These are phyloP conservation scores for Trypanosoma rangeli DNA, from an alignment of 208 protist genomes.

Conservation along the genomic window DNA sequence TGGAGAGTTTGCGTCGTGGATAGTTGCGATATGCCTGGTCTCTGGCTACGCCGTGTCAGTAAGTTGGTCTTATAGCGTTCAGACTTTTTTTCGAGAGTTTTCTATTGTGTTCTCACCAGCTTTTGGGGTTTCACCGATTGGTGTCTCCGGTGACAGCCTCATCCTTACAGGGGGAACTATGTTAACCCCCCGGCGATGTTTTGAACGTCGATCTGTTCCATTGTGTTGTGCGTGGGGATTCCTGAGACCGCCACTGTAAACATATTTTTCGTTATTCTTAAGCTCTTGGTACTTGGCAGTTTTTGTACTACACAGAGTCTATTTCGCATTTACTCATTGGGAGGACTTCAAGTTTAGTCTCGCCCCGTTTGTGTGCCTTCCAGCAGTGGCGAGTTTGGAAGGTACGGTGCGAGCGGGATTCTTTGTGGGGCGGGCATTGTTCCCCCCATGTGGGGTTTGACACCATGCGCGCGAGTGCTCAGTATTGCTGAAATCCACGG, in stretches of 20 bases:
- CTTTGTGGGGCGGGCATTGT: slow-evolving; percentile 37
- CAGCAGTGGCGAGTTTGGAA: slow-evolving; percentile 30
- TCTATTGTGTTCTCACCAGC: slow-evolving; percentile 10
- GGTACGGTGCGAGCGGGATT: slow-evolving; percentile 34
- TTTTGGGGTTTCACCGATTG: slow-evolving; percentile 21
- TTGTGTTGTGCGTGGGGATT: slow-evolving; percentile 32
- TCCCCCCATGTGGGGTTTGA: slow-evolving; percentile 59
- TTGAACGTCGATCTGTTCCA: slow-evolving; percentile 20
- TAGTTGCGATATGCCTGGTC: slow-evolving; percentile 46
- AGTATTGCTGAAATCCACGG: slow-evolving; percentile 40
- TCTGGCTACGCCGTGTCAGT: slow-evolving; percentile 39
- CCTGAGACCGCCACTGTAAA: slow-evolving; percentile 36
- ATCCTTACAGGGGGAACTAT: slow-evolving; percentile 13
- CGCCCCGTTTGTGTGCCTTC: slow-evolving; percentile 41
- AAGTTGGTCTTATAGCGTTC: slow-evolving; percentile 24
- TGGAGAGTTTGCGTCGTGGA: slow-evolving; percentile 39
- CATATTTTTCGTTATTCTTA: slow-evolving; percentile 32
- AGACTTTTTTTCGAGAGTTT: slow-evolving; percentile 23
- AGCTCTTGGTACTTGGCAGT: slow-evolving; percentile 33
- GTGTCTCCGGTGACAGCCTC: slow-evolving; percentile 10
- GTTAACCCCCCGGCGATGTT: slow-evolving; percentile 31
- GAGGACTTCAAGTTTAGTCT: slow-evolving; percentile 28
- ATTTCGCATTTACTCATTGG: slow-evolving; percentile 20
- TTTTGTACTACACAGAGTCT: slow-evolving; percentile 30
- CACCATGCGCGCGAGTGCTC: slow-evolving; percentile 35